Evolutionary conservation across 2,329 filamentous ascomycete genomes (phyloP).

Genomic region (Xylaria multiplex): DNA sequence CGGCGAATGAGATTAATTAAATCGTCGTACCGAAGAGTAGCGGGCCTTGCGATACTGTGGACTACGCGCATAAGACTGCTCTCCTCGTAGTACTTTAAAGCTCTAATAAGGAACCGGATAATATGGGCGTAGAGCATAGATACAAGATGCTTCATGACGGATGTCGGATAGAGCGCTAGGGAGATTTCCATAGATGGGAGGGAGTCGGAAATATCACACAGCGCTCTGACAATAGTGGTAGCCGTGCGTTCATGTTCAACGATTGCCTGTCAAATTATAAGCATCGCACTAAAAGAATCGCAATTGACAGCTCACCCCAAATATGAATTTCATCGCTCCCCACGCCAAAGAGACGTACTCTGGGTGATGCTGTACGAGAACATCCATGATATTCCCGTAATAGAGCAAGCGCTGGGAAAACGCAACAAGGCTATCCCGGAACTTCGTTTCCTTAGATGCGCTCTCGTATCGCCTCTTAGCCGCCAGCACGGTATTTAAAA

Average conservation of each 20-base stretch:
- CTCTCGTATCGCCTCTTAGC: constrained; percentile 15
- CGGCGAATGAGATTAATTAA: neutral
- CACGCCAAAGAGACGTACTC: constrained; percentile 23
- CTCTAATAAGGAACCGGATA: constrained; percentile 17
- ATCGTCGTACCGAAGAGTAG: constrained; percentile 16
- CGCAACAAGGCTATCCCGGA: neutral
- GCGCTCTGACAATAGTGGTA: constrained; percentile 13
- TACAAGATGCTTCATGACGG: constrained; percentile 14
- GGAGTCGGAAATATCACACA: constrained; percentile 19
- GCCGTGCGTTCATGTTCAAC: constrained; percentile 22
- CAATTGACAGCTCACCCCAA: constrained; percentile 7
- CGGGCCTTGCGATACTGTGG: constrained; percentile 13
- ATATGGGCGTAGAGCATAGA: constrained; percentile 21
- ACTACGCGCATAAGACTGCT: constrained; percentile 20
- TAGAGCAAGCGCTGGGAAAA: constrained; percentile 17
- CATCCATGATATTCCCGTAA: constrained; percentile 5
- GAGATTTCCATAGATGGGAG: constrained; percentile 22
- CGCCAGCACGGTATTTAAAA: constrained; percentile 9
- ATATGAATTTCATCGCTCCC: constrained; percentile 23
- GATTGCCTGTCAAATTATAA: neutral
- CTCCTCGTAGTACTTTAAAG: constrained; percentile 20
- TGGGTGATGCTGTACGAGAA: constrained; percentile 22
- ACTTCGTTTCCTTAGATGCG: neutral
- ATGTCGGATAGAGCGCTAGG: constrained; percentile 20
- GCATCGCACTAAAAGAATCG: neutral